These are phyloP conservation scores for Linnemannia schmuckeri DNA, from an alignment of 192 early-diverging fungal genomes.

Conservation along the genomic window DNA sequence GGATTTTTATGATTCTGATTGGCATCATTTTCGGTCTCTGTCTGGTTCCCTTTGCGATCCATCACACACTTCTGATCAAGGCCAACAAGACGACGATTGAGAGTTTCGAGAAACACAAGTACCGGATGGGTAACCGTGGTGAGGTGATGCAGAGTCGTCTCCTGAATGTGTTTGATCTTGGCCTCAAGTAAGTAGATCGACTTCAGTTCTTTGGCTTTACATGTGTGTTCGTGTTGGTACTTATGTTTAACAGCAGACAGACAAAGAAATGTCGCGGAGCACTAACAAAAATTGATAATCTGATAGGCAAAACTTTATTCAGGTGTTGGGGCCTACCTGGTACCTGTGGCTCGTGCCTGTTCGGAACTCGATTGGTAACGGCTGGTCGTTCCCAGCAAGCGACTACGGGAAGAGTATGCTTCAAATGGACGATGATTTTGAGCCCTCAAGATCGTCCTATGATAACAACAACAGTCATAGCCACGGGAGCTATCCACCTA, in stretches of 20 bases:
- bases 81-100: slow-evolving; percentile 58
- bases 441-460: background rate
- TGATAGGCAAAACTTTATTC: slow-evolving; percentile 63
- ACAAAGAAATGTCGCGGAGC: too few species aligned
- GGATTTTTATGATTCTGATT: slow-evolving; percentile 55
- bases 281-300: background rate
- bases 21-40: slow-evolving; percentile 55
- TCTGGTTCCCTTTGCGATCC: slow-evolving; percentile 51
- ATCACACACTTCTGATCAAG: slow-evolving; percentile 52
- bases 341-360: slow-evolving; percentile 68
- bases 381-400: slow-evolving; percentile 64
- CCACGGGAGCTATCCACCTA: background rate
- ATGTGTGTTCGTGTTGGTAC: too few species aligned
- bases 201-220: background rate
- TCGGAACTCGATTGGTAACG: slow-evolving; percentile 64
- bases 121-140: slow-evolving; percentile 37
- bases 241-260: too few species aligned
- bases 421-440: slow-evolving; percentile 48
- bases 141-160: slow-evolving; percentile 55
- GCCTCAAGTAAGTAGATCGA: slow-evolving; percentile 30
- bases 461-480: background rate
- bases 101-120: slow-evolving; percentile 55
- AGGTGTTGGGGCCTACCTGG: slow-evolving; percentile 69
- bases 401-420: slow-evolving; percentile 61
- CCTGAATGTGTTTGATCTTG: slow-evolving; percentile 59